Conservation (phyloP, 345 rosid species). For the Ceriops tagal region DNA sequence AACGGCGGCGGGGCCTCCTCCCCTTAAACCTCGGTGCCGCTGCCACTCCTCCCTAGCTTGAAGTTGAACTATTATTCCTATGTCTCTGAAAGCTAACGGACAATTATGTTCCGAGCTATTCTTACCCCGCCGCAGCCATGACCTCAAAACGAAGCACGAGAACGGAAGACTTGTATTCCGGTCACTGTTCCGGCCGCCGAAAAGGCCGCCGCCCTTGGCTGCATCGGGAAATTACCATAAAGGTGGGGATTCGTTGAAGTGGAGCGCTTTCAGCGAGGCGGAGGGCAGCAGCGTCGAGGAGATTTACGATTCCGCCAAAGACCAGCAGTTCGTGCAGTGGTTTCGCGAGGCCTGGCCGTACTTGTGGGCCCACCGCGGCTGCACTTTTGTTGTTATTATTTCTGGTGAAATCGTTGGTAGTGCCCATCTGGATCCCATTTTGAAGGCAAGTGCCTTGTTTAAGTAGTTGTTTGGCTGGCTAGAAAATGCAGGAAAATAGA, state of each 20-base stretch:
- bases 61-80: not conserved
- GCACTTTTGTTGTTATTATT: constrained; percentile 66
- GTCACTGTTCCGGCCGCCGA: constrained; percentile 10
- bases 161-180: not conserved
- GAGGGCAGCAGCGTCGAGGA: constrained; percentile 27
- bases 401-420: constrained; percentile 66
- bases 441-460: constrained; percentile 51
- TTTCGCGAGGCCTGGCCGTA: constrained; percentile 99
- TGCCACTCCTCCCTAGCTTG: not conserved
- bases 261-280: constrained; percentile 33
- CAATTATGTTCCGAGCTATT: not conserved
- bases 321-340: constrained; percentile 77
- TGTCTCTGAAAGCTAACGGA: not conserved
- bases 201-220: not conserved
- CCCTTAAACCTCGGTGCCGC: too few species aligned
- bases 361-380: constrained; percentile 78
- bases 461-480: not conserved
- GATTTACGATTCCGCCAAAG: constrained; percentile 44
- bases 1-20: not conserved
- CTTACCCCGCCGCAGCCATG: not conserved
- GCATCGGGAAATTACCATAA: not conserved
- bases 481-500: not conserved
- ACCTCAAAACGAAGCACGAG: not conserved
- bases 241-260: constrained; percentile 12
- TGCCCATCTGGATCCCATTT: constrained; percentile 53